Percentiles rank a stretch among this genome's conserved stretches.
Conservation (phyloP, 352 stramenopile species). For the Globisporangium radiosum region DNA sequence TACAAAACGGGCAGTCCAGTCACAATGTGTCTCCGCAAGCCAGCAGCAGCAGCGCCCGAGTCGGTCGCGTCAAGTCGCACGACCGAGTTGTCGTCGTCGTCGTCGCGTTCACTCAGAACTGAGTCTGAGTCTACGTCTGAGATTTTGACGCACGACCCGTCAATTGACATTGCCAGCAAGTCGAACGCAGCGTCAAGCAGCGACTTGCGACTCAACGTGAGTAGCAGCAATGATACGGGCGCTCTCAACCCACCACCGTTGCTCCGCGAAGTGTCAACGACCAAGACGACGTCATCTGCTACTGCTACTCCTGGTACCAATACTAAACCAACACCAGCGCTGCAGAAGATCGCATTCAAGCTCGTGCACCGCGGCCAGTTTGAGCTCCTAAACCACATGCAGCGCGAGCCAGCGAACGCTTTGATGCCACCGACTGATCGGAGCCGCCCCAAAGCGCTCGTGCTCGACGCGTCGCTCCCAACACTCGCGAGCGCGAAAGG, state of each 20-base stretch:
- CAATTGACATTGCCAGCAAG: neutral
- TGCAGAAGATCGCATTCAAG: conserved; percentile 50
- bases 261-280: conserved; percentile 16
- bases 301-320: neutral
- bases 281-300: neutral
- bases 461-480: conserved; percentile 64
- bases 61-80: neutral
- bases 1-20: conserved; percentile 83
- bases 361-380: conserved; percentile 65
- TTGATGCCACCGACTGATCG: conserved; percentile 19
- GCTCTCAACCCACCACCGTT: conserved; percentile 1
- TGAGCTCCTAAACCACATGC: conserved; percentile 70
- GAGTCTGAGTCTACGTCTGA: too few species aligned
- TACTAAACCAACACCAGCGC: neutral
- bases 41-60: neutral
- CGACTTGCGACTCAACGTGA: too few species aligned
- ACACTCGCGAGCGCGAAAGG: conserved; percentile 40
- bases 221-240: too few species aligned
- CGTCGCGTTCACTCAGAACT: too few species aligned
- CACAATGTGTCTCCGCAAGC: conserved; percentile 62
- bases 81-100: too few species aligned
- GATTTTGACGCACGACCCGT: neutral
- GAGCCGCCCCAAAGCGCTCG: conserved; percentile 51
- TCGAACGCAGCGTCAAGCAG: too few species aligned
- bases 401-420: conserved; percentile 31